These are phyloP conservation scores for Epichloe brachyelytri DNA, from an alignment of 2,329 filamentous ascomycete genomes.

Conservation along the genomic window DNA sequence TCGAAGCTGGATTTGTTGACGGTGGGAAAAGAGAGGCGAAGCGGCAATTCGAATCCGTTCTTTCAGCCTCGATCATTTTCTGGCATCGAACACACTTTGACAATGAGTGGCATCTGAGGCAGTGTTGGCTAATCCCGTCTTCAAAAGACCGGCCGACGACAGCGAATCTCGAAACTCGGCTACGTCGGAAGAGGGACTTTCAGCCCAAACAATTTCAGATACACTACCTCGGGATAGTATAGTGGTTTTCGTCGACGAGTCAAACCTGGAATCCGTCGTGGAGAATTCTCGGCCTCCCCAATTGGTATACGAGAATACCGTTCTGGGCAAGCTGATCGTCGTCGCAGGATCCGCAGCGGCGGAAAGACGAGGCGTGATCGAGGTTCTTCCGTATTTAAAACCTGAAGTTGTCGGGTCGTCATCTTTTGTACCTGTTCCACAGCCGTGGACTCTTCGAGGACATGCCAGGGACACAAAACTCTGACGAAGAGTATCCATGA, in stretches of 20 bases:
- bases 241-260: slow-evolving; percentile 13
- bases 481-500: slow-evolving; percentile 3
- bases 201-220: slow-evolving; percentile 19
- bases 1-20: background rate
- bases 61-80: background rate
- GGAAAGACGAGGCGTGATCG: slow-evolving; percentile 14
- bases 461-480: background rate
- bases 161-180: background rate
- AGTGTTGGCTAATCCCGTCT: background rate
- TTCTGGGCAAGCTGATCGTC: slow-evolving; percentile 20
- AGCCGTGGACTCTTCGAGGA: background rate
- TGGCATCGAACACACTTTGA: background rate
- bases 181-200: slow-evolving; percentile 3
- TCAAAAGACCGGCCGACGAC: background rate
- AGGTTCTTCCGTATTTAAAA: slow-evolving; percentile 10
- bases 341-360: slow-evolving; percentile 18
- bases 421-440: background rate
- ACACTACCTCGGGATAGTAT: slow-evolving; percentile 17
- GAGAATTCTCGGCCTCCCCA: background rate
- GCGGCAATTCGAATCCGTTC: background rate
- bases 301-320: slow-evolving; percentile 15
- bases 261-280: background rate
- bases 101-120: background rate
- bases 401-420: slow-evolving; percentile 6
- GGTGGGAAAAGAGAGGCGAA: background rate